Conservation (phyloP, 2,329 filamentous ascomycete genomes). For the Xylariaceae sp. region DNA sequence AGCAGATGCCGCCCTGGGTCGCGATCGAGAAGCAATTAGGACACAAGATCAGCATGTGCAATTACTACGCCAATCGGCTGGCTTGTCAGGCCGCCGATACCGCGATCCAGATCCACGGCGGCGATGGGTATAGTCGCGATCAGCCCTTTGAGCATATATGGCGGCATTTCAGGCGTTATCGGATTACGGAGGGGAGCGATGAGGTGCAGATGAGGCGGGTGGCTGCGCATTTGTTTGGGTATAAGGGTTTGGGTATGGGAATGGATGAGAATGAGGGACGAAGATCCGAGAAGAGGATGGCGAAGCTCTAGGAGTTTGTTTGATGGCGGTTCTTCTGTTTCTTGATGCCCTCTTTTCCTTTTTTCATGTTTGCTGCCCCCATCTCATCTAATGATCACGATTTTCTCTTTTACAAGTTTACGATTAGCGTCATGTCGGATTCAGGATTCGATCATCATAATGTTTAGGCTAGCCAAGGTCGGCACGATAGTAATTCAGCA, state of each 20-base stretch:
- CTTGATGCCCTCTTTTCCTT: neutral
- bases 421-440: neutral
- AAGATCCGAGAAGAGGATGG: neutral
- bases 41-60: constrained; percentile 61
- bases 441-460: too few species aligned
- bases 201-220: constrained; percentile 60
- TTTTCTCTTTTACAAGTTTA: neutral
- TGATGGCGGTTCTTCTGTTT: neutral
- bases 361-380: neutral
- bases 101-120: constrained; percentile 58
- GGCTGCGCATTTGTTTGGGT: constrained; percentile 37
- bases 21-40: constrained; percentile 55
- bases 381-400: neutral
- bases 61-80: constrained; percentile 58
- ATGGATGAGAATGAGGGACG: neutral
- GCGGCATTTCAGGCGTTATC: constrained; percentile 57
- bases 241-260: constrained; percentile 17
- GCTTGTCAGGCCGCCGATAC: constrained; percentile 56
- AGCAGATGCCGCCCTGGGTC: constrained; percentile 36
- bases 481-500: too few species aligned
- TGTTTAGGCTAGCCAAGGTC: too few species aligned
- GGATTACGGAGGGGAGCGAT: constrained; percentile 60
- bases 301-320: constrained; percentile 2
- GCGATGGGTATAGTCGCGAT: constrained; percentile 50
- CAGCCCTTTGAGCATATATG: constrained; percentile 61